Conservation (phyloP, 768 basidiomycete genomes). For the Artomyces pyxidatus region DNA sequence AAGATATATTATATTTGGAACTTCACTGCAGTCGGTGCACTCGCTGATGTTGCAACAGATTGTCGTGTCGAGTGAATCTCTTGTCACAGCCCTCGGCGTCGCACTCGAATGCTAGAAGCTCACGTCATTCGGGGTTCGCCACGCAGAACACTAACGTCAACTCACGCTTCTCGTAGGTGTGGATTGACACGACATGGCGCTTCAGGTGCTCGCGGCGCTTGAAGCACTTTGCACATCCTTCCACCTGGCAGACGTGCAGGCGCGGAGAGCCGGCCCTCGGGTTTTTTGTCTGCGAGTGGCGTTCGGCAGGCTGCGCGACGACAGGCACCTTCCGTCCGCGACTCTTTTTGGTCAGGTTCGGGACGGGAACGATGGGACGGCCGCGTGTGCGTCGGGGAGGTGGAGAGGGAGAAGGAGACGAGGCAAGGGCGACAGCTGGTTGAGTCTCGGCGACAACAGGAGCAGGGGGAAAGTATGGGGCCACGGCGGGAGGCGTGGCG, state of each 20-base stretch:
- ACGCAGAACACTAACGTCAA: conserved; percentile 13
- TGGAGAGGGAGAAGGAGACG: background rate
- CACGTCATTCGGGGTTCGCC: too few species aligned
- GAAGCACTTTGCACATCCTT: conserved; percentile 75
- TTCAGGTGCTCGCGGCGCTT: conserved; percentile 75
- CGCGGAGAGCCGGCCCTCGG: too few species aligned
- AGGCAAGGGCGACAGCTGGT: background rate
- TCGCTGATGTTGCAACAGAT: conserved; percentile 71
- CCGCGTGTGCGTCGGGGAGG: background rate
- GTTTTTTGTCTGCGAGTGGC: background rate
- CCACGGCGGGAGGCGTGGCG: too few species aligned
- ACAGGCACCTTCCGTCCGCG: conserved; percentile 66
- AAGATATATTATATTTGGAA: too few species aligned
- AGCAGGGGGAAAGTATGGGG: too few species aligned
- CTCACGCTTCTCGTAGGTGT: conserved; percentile 81
- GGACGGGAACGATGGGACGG: conserved; percentile 54
- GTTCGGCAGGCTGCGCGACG: conserved; percentile 21
- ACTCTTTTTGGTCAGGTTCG: conserved; percentile 73
- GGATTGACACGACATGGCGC: conserved; percentile 71
- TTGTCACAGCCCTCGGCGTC: conserved; percentile 45
- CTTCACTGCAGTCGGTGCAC: too few species aligned
- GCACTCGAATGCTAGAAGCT: conserved; percentile 44
- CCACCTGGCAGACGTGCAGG: conserved; percentile 57
- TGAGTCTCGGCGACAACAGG: background rate
- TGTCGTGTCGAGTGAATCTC: conserved; percentile 68